Evolutionary conservation across 129 eudicot genomes (phyloP).

Genomic region (Chrysanthemum makinoi): DNA sequence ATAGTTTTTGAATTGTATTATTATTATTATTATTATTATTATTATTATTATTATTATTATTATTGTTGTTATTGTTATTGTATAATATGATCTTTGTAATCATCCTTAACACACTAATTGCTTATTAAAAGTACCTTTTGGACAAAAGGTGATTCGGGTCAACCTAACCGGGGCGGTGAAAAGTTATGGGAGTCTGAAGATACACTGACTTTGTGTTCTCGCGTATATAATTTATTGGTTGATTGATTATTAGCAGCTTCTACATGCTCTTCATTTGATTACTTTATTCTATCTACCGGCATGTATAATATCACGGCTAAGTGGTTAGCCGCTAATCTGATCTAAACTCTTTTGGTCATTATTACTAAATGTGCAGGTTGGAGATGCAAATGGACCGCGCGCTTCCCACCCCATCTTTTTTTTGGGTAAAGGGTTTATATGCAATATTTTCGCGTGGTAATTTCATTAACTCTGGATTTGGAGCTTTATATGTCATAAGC

Average conservation of each 20-base stretch:
- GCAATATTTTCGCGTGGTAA: conserved; percentile 19
- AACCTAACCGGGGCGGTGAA: too few species aligned
- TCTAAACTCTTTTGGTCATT: neutral
- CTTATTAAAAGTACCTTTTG: too few species aligned
- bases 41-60: too few species aligned
- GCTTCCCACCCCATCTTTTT: conserved; percentile 13
- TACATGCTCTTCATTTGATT: too few species aligned
- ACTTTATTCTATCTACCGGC: neutral
- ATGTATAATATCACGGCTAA: conserved; percentile 1
- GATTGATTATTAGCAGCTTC: too few species aligned
- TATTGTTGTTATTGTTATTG: too few species aligned
- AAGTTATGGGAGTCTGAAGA: too few species aligned
- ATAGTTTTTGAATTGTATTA: too few species aligned
- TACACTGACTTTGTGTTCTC: too few species aligned
- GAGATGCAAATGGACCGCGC: conserved; percentile 9
- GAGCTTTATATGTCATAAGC: conserved; percentile 26
- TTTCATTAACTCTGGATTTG: conserved; percentile 22
- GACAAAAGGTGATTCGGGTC: neutral
- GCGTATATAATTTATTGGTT: too few species aligned
- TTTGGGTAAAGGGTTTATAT: too few species aligned
- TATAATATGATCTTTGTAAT: neutral
- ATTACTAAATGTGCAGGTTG: conserved; percentile 22
- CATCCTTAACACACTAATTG: neutral
- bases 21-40: too few species aligned
- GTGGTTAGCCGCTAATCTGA: neutral